These are phyloP conservation scores for Dryas integrifolia DNA, from an alignment of 331 rosid species.

Conservation along the genomic window DNA sequence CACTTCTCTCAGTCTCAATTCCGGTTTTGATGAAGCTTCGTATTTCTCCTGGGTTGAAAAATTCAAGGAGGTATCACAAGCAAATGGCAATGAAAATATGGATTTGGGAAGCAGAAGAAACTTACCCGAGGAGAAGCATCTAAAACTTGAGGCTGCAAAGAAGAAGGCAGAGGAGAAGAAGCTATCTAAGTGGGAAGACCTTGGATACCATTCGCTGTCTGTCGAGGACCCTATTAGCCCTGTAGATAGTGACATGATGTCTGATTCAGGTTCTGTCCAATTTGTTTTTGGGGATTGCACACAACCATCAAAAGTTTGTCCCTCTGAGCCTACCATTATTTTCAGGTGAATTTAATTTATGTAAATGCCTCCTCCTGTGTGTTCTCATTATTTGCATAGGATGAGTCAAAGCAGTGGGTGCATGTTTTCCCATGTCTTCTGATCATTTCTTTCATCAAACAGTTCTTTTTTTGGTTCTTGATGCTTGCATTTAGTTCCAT, in stretches of 20 bases:
- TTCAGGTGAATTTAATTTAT: slow-evolving; percentile 58
- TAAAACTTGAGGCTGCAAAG: slow-evolving; percentile 64
- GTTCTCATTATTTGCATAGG: neutral
- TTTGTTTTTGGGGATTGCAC: slow-evolving; percentile 91
- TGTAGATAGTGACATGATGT: slow-evolving; percentile 38
- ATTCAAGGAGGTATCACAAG: slow-evolving; percentile 63
- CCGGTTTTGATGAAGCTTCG: slow-evolving; percentile 66
- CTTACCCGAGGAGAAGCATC: slow-evolving; percentile 43
- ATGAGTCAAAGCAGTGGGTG: neutral
- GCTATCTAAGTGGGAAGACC: slow-evolving; percentile 70
- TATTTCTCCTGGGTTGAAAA: slow-evolving; percentile 88
- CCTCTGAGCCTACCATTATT: slow-evolving; percentile 62
- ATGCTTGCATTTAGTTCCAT: neutral
- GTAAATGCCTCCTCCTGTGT: slow-evolving; percentile 1
- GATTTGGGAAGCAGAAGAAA: slow-evolving; percentile 46
- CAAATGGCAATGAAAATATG: slow-evolving; percentile 36
- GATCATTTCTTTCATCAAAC: neutral
- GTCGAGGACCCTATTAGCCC: slow-evolving; percentile 53
- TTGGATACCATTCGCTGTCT: slow-evolving; percentile 70
- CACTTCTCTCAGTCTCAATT: slow-evolving; percentile 38
- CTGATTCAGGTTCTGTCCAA: slow-evolving; percentile 73
- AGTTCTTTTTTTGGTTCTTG: neutral
- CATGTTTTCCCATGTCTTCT: neutral
- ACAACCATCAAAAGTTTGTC: slow-evolving; percentile 50
- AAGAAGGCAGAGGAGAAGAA: slow-evolving; percentile 77